A percentile compares a stretch with the other conserved stretches of the same genome.
phyloP scores from a whole-genome alignment of 2,329 filamentous ascomycete species.

The Talaromyces amestolkiae region DNA sequence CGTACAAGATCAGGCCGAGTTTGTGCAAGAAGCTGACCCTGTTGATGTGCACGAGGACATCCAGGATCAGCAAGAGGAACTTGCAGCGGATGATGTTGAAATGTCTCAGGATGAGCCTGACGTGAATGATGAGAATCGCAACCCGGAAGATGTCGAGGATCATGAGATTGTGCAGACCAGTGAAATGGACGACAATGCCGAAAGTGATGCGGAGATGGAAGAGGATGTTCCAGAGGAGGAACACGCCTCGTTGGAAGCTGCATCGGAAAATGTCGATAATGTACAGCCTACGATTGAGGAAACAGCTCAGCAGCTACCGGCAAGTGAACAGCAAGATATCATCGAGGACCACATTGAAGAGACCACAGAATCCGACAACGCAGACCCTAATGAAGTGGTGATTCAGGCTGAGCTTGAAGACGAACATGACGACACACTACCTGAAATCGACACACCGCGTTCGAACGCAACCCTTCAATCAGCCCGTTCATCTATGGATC shows the following conservation, averaged over 20 bases:
- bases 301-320: background rate
- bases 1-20: background rate
- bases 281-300: background rate
- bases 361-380: background rate
- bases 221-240: background rate
- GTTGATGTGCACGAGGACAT: background rate
- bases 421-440: background rate
- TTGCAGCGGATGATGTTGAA: conserved; percentile 2
- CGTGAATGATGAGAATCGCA: background rate
- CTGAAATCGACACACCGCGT: conserved; percentile 4
- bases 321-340: background rate
- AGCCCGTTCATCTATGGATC: conserved; percentile 5
- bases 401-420: conserved; percentile 6
- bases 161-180: background rate
- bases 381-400: background rate
- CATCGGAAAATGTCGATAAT: background rate
- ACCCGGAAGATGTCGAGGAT: background rate
- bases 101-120: conserved; percentile 4
- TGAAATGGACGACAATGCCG: background rate
- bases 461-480: background rate
- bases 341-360: background rate
- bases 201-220: conserved; percentile 9
- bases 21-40: background rate
- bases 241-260: background rate
- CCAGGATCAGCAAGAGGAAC: background rate